phyloP scores from a whole-genome alignment of 768 basidiomycete species.

The Gymnopilus junonius region DNA sequence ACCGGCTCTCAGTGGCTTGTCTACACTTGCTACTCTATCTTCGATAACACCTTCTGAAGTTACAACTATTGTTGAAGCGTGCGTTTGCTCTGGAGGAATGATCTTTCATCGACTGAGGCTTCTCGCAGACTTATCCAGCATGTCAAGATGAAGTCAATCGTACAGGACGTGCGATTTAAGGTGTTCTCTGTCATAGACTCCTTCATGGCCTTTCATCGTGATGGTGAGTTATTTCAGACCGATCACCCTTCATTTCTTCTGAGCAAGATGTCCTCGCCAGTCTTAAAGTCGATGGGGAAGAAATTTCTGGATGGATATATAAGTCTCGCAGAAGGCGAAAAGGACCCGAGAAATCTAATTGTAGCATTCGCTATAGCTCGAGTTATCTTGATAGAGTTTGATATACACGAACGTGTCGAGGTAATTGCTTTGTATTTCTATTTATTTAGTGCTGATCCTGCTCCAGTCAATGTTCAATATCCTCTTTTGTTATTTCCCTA shows the following conservation, averaged over 20 bases:
- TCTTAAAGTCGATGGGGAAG: conserved; percentile 71
- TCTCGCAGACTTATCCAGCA: conserved; percentile 67
- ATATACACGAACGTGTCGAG: conserved; percentile 75
- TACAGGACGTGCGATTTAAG: conserved; percentile 79
- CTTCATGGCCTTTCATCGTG: conserved; percentile 71
- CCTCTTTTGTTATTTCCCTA: conserved; percentile 98
- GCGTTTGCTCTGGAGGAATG: not conserved
- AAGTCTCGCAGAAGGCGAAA: conserved; percentile 89
- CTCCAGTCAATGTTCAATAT: conserved; percentile 88
- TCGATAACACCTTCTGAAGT: conserved; percentile 70
- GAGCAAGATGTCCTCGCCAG: conserved; percentile 37
- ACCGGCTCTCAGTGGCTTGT: conserved; percentile 79
- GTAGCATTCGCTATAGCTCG: conserved; percentile 87
- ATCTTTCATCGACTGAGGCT: conserved; percentile 2
- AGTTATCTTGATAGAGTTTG: conserved; percentile 89
- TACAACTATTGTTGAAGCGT: conserved; percentile 66
- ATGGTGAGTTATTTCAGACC: conserved; percentile 46
- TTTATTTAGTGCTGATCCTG: not conserved
- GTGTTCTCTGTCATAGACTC: conserved; percentile 85
- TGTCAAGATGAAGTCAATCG: conserved; percentile 81
- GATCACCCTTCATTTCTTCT: not conserved
- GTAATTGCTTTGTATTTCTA: conserved; percentile 43
- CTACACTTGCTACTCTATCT: conserved; percentile 63
- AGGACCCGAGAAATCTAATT: conserved; percentile 94
- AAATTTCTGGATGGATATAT: conserved; percentile 80